phyloP scores from a whole-genome alignment of 75 land plant species.

The Ceratopteris richardii region DNA sequence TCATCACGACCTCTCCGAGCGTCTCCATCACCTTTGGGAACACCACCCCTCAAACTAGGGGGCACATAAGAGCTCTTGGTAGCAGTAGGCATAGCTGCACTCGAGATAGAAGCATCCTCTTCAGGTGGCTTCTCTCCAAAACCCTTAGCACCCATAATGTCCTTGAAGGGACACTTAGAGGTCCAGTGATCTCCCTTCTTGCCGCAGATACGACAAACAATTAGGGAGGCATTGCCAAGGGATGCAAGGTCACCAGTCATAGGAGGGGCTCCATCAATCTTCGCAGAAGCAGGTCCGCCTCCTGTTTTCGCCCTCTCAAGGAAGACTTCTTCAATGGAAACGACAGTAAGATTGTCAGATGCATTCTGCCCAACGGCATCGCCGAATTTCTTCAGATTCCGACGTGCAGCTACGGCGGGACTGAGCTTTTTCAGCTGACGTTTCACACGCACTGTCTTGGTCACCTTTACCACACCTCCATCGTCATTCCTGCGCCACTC shows the following conservation, averaged over 20 bases:
- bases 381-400: constrained; percentile 68
- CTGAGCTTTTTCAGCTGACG: constrained; percentile 64
- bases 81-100: constrained; percentile 17
- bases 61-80: constrained; percentile 53
- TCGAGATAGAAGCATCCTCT: constrained; percentile 23
- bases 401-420: constrained; percentile 56
- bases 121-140: constrained; percentile 39
- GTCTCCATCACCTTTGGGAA: constrained; percentile 17
- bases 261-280: constrained; percentile 26
- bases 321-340: constrained; percentile 75
- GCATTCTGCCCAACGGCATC: constrained; percentile 63
- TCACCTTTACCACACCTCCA: constrained; percentile 55
- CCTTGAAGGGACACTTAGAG: constrained; percentile 78
- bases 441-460: constrained; percentile 49
- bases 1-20: constrained; percentile 72
- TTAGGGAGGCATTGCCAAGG: constrained; percentile 50
- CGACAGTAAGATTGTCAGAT: constrained; percentile 57
- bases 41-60: constrained; percentile 60
- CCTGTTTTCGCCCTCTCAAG: constrained; percentile 62
- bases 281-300: constrained; percentile 29
- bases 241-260: constrained; percentile 27
- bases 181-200: constrained; percentile 94
- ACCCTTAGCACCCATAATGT: constrained; percentile 27
- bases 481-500: constrained; percentile 79
- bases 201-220: constrained; percentile 75